A percentile compares a stretch with the other conserved stretches of the same genome.
These are phyloP conservation scores for Ramularia endophylla DNA, from an alignment of 2,329 filamentous ascomycete species.

Conservation along the genomic window DNA sequence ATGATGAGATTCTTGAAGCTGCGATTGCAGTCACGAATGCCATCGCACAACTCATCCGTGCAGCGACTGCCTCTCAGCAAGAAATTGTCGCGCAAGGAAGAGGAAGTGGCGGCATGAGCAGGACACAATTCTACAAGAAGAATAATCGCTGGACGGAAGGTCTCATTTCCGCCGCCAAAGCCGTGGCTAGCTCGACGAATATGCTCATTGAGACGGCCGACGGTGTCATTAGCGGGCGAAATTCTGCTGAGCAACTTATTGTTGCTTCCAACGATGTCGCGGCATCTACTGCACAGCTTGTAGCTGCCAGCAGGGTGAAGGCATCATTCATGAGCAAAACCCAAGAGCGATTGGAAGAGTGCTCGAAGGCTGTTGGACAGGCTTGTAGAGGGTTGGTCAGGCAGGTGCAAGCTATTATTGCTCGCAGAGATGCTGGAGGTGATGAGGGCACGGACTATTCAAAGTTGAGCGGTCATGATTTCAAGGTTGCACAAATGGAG, in stretches of 20 bases:
- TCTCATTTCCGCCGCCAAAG: conserved; percentile 93
- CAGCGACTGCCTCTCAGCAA: conserved; percentile 84
- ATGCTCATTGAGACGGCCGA: conserved; percentile 97
- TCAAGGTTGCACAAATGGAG: conserved; percentile 99
- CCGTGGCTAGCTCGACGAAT: conserved; percentile 88
- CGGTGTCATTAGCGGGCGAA: conserved; percentile 84
- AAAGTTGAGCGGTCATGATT: conserved; percentile 86
- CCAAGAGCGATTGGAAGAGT: conserved; percentile 83
- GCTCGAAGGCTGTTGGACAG: conserved; percentile 84
- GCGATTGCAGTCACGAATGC: conserved; percentile 90
- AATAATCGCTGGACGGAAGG: conserved; percentile 99
- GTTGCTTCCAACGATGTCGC: conserved; percentile 97
- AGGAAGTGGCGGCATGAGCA: conserved; percentile 60
- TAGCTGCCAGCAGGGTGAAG: conserved; percentile 93
- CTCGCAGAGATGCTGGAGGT: conserved; percentile 73
- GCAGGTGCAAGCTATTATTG: conserved; percentile 92
- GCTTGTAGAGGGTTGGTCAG: conserved; percentile 83
- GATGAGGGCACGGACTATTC: conserved; percentile 77
- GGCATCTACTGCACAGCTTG: conserved; percentile 91
- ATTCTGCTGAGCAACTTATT: conserved; percentile 93
- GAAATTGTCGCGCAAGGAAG: conserved; percentile 94
- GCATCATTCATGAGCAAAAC: conserved; percentile 97
- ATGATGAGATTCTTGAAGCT: conserved; percentile 90
- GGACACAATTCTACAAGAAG: conserved; percentile 98
- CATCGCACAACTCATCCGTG: conserved; percentile 90